Percentiles rank a stretch among this genome's conserved stretches.
phyloP scores from a whole-genome alignment of 164 flowering plant genomes.

The Platanus orientalis region DNA sequence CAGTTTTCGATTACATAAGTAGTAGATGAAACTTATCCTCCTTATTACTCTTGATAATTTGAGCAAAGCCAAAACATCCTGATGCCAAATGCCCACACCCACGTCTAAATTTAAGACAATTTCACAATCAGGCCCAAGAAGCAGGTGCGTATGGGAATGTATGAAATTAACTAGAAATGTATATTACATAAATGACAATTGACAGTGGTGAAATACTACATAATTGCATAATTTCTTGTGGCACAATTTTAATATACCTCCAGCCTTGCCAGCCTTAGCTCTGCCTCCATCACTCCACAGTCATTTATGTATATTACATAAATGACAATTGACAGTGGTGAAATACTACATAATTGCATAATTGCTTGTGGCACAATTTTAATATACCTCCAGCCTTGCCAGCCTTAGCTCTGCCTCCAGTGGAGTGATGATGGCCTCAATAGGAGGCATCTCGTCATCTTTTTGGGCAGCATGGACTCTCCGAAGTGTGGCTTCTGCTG shows the following conservation, averaged over 20 bases:
- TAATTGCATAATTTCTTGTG: not conserved
- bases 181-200: too few relatives aligned
- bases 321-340: not conserved
- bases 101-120: not conserved
- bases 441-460: slow-evolving; percentile 84
- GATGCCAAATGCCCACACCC: too few relatives aligned
- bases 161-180: not conserved
- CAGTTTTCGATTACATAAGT: not conserved
- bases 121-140: not conserved
- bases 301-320: too few relatives aligned
- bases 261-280: slow-evolving; percentile 55
- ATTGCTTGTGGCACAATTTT: not conserved
- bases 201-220: not conserved
- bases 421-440: slow-evolving; percentile 75
- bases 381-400: slow-evolving; percentile 52
- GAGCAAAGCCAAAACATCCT: too few relatives aligned
- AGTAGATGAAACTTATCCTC: not conserved
- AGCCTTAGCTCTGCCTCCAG: slow-evolving; percentile 77
- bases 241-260: slow-evolving; percentile 35
- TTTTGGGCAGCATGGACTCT: slow-evolving; percentile 82
- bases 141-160: not conserved
- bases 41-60: not conserved
- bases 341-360: not conserved
- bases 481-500: slow-evolving; percentile 80
- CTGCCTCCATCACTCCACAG: too few relatives aligned